Percentiles rank a stretch among this genome's conserved stretches.
Evolutionary conservation across 2,329 filamentous ascomycete genomes (phyloP).

Genomic region (Penicillium paneum): DNA sequence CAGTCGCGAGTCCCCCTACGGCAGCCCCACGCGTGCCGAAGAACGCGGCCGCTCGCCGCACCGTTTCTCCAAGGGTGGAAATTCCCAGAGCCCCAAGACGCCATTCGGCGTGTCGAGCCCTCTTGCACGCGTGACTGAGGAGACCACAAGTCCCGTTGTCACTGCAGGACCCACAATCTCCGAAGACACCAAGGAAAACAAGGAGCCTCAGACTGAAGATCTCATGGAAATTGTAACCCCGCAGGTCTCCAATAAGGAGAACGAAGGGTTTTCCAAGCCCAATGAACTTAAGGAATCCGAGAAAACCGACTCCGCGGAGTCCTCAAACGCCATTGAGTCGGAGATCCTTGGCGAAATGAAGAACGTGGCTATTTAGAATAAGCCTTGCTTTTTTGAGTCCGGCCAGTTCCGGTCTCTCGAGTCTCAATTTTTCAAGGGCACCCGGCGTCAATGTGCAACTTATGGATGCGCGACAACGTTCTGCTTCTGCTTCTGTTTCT

Average conservation of each 20-base stretch:
- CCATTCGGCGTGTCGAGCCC: slow-evolving; percentile 45
- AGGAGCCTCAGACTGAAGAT: slow-evolving; percentile 36
- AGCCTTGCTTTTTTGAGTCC: slow-evolving; percentile 13
- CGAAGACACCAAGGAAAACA: slow-evolving; percentile 32
- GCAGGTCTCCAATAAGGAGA: slow-evolving; percentile 36
- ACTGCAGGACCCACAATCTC: slow-evolving; percentile 35
- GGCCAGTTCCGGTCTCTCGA: slow-evolving; percentile 9
- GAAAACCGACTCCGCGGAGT: slow-evolving; percentile 22
- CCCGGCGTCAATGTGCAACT: slow-evolving; percentile 7
- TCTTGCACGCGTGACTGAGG: slow-evolving; percentile 48
- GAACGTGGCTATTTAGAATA: slow-evolving; percentile 46
- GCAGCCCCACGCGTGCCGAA: slow-evolving; percentile 45
- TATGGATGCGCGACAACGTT: slow-evolving; percentile 20
- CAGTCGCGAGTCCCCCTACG: slow-evolving; percentile 53
- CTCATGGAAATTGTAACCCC: slow-evolving; percentile 42
- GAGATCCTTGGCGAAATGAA: slow-evolving; percentile 48
- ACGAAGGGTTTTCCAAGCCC: slow-evolving; percentile 26
- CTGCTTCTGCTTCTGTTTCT: slow-evolving; percentile 5
- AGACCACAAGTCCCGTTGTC: slow-evolving; percentile 38
- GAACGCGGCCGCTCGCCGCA: slow-evolving; percentile 50
- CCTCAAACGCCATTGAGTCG: slow-evolving; percentile 33
- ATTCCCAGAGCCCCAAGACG: slow-evolving; percentile 45
- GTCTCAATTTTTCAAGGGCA: slow-evolving; percentile 14
- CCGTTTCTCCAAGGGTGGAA: slow-evolving; percentile 44
- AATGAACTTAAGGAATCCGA: slow-evolving; percentile 24